Conservation (phyloP, 441 rosid genomes). For the Hura crepitans region DNA sequence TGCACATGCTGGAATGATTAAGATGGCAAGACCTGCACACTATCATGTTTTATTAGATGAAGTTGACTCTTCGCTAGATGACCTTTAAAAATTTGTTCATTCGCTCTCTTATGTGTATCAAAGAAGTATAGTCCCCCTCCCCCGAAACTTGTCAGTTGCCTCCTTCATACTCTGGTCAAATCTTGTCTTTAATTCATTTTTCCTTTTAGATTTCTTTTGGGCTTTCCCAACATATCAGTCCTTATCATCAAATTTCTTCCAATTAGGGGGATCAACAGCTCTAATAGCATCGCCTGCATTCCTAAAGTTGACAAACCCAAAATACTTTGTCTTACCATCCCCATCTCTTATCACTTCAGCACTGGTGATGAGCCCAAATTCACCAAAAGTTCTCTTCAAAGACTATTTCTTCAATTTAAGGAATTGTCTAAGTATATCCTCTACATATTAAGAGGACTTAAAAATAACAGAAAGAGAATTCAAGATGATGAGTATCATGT, state of each 20-base stretch:
- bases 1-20: no score
- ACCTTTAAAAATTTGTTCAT: no score
- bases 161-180: slow-evolving; percentile 71
- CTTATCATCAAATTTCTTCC: slow-evolving; percentile 51
- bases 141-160: slow-evolving; percentile 47
- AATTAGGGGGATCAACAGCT: slow-evolving; percentile 64
- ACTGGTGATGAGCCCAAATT: slow-evolving; percentile 58
- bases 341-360: slow-evolving; percentile 61
- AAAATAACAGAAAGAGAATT: no score
- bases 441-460: no score
- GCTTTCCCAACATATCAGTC: slow-evolving; percentile 71
- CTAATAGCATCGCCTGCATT: slow-evolving; percentile 59
- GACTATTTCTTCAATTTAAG: no score
- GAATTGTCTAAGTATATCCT: no score
- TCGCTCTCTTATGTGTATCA: no score
- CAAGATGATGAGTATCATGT: no score
- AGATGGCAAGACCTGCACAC: no score
- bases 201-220: slow-evolving; percentile 67
- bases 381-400: slow-evolving; percentile 58
- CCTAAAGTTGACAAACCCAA: slow-evolving; percentile 72
- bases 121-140: no score
- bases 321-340: slow-evolving; percentile 58
- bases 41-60: no score
- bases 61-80: no score
- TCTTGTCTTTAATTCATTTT: slow-evolving; percentile 47